A percentile compares a stretch with the other conserved stretches of the same genome.
Evolutionary conservation across 2,329 filamentous ascomycete genomes (phyloP).

Genomic region (Gliomastix tumulicola): DNA sequence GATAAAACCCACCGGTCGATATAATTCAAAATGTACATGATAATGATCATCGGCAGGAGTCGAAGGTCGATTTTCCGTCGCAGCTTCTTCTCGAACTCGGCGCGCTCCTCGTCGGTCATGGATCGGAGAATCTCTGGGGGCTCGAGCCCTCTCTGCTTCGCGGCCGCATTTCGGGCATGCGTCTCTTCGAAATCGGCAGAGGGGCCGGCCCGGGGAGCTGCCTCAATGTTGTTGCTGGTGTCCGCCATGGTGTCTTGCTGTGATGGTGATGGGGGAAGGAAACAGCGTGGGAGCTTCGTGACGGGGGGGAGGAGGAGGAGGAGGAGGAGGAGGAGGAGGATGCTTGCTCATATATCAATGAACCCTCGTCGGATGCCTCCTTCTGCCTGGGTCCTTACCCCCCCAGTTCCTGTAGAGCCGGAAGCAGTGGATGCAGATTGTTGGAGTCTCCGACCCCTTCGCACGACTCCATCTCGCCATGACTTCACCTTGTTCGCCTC

Average conservation of each 20-base stretch:
- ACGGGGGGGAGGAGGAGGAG: too few species aligned
- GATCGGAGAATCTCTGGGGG: conserved; percentile 22
- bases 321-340: too few species aligned
- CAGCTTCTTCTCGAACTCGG: conserved; percentile 42
- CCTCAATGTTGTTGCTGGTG: conserved; percentile 30
- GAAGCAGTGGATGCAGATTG: too few species aligned
- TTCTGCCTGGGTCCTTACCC: too few species aligned
- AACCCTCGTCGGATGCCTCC: too few species aligned
- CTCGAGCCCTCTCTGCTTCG: conserved; percentile 8
- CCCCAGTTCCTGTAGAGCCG: too few species aligned
- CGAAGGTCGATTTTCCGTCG: conserved; percentile 55
- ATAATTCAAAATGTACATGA: conserved; percentile 63
- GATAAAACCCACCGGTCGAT: conserved; percentile 44
- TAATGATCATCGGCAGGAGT: conserved; percentile 52
- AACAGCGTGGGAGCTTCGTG: not conserved
- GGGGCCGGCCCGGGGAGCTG: too few species aligned
- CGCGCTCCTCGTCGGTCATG: conserved; percentile 38
- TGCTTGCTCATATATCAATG: too few species aligned
- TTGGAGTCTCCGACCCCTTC: too few species aligned
- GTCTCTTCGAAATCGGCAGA: conserved; percentile 18
- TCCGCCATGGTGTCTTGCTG: not conserved
- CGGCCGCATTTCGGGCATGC: not conserved
- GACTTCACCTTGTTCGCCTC: too few species aligned
- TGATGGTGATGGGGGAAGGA: too few species aligned
- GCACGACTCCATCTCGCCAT: too few species aligned